Conservation (phyloP, 2,329 filamentous ascomycete species). For the Botrytis elliptica region DNA sequence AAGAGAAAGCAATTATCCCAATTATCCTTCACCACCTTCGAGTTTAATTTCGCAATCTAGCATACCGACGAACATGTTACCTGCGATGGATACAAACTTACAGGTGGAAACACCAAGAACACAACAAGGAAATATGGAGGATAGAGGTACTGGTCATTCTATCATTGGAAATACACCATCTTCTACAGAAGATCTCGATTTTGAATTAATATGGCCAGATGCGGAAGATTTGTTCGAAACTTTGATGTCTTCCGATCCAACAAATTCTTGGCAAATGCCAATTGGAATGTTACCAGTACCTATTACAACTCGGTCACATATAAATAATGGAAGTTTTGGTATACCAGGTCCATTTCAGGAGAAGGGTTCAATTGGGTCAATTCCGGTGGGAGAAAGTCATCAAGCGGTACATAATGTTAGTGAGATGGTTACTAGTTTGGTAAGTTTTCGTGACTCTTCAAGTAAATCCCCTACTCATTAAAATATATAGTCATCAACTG, state of each 20-base stretch:
- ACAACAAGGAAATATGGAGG: not conserved
- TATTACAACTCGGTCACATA: slow-evolving; percentile 40
- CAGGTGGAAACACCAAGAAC: slow-evolving; percentile 10
- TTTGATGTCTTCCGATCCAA: slow-evolving; percentile 44
- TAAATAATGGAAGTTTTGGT: slow-evolving; percentile 33
- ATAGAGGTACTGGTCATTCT: not conserved
- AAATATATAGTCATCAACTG: slow-evolving; percentile 42
- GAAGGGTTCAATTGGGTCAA: slow-evolving; percentile 41
- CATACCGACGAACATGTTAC: slow-evolving; percentile 13
- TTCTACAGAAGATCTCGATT: slow-evolving; percentile 35
- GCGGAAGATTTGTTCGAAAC: slow-evolving; percentile 46
- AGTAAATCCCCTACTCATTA: not conserved
- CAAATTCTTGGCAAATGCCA: slow-evolving; percentile 46
- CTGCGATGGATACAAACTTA: slow-evolving; percentile 8
- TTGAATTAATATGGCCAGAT: slow-evolving; percentile 47
- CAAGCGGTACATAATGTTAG: slow-evolving; percentile 47
- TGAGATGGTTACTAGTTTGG: slow-evolving; percentile 45
- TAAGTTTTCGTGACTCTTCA: slow-evolving; percentile 32
- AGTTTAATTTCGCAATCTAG: slow-evolving; percentile 20
- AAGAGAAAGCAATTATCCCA: slow-evolving; percentile 28
- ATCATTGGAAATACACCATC: slow-evolving; percentile 19
- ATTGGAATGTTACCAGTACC: slow-evolving; percentile 45
- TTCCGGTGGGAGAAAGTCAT: slow-evolving; percentile 44
- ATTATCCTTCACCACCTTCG: slow-evolving; percentile 29
- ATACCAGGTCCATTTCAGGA: slow-evolving; percentile 43